phyloP scores from a whole-genome alignment of 495 filamentous ascomycete species.

The Penicillium roqueforti region DNA sequence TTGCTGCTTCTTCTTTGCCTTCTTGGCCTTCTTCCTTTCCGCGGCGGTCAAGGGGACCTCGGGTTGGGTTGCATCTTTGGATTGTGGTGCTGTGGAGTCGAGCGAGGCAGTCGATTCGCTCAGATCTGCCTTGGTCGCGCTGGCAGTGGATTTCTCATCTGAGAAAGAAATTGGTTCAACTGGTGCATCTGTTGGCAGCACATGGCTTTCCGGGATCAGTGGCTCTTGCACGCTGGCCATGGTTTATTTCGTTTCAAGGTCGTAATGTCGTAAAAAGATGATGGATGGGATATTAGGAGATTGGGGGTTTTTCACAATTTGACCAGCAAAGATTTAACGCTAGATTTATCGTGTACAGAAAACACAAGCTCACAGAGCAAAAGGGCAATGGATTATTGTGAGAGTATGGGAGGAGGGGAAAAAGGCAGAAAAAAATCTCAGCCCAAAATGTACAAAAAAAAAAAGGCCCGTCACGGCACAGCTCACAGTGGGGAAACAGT shows the following conservation, averaged over 20 bases:
- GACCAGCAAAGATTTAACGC: conserved; percentile 13
- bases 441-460: neutral
- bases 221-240: conserved; percentile 6
- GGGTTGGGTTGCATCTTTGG: neutral
- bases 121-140: neutral
- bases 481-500: conserved; percentile 4
- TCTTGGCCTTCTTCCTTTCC: conserved; percentile 8
- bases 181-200: neutral
- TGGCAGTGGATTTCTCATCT: neutral
- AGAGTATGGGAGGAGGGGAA: conserved; percentile 3
- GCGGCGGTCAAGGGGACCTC: conserved; percentile 7
- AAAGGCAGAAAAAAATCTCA: neutral
- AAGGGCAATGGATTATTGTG: neutral
- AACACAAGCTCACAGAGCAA: conserved; percentile 9
- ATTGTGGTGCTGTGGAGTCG: neutral
- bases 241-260: conserved; percentile 6
- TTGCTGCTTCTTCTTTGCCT: conserved; percentile 6
- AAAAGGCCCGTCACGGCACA: conserved; percentile 1
- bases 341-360: conserved; percentile 5
- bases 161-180: neutral
- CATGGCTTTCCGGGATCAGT: conserved; percentile 2
- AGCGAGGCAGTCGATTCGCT: neutral
- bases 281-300: conserved; percentile 1
- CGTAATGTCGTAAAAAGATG: conserved; percentile 11
- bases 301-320: conserved; percentile 8